These are phyloP conservation scores for Triticum monococcum DNA, from an alignment of 176 grass and related monocot species.

Conservation along the genomic window DNA sequence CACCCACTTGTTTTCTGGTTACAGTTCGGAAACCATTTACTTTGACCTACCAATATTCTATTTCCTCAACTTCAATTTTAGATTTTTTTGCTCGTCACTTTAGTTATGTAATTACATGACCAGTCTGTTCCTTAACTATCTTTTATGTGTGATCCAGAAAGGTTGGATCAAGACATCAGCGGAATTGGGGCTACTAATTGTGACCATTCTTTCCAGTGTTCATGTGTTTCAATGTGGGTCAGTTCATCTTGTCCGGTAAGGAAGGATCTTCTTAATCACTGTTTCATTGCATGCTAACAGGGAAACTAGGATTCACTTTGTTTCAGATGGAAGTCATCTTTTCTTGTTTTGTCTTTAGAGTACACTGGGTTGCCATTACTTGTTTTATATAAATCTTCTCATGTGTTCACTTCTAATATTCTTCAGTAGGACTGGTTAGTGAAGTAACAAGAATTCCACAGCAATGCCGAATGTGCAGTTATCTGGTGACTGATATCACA, in stretches of 20 bases:
- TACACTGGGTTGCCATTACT: not conserved
- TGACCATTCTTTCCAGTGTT: constrained; percentile 95
- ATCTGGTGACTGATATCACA: not conserved
- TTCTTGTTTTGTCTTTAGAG: not conserved
- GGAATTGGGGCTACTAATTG: constrained; percentile 94
- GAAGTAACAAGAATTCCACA: not conserved
- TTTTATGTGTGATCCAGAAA: constrained; percentile 57
- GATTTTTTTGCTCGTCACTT: not conserved
- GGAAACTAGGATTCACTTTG: not conserved
- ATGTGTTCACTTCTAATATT: not conserved
- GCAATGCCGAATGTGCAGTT: not conserved
- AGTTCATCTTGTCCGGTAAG: constrained; percentile 90
- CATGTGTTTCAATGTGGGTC: constrained; percentile 83
- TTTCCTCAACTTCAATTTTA: not conserved
- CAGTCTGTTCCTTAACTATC: not conserved
- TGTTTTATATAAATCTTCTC: not conserved
- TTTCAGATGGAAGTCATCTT: not conserved
- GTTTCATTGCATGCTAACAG: not conserved
- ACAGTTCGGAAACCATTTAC: too few relatives aligned
- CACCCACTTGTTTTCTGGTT: not conserved
- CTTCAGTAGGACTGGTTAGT: not conserved
- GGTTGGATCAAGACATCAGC: constrained; percentile 95
- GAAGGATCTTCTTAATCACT: not conserved
- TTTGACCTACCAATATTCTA: not conserved
- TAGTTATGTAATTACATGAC: constrained; percentile 12